Base-by-base conservation (phyloP, 75 land plant genomes). In the Pinus tabuliformis region DNA sequence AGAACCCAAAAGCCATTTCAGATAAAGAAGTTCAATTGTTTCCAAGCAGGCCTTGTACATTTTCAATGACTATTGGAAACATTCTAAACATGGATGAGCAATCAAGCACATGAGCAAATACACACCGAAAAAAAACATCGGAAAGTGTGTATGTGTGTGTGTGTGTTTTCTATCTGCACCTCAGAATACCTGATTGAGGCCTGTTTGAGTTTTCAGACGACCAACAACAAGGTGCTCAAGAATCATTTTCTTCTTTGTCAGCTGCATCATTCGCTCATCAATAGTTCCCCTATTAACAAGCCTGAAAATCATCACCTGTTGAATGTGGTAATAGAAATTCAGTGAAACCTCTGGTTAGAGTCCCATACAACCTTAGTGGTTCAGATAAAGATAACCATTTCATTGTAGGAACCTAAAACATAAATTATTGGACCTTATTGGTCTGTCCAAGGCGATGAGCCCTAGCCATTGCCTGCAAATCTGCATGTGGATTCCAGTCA, bases 401-500 rank as follows among this genome's bases (percentile, higher is more conserved):
- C 24, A 60, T 13, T 56, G 49, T 52, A 21, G 21, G 14, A 73
- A 24, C 14, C 58, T 45, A 61, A 24, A 24, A 16, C 74, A 64
- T 22, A 22, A 49, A 17, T 18, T 3, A 66, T 20, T 78, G 22
- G 49, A 94, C 97, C 95, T 90, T 94, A 56, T 89, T 92, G 12
- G 90, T 92, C 78, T 95, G 99, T 28, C 98, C 99, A 60, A 95
- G 89, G 33, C 98, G 86, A 82, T 97, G 99, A 77, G 99, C 99
- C 60, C 99, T 88, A 61, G 99, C 99, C 99, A 97, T 97, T 75
- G 99, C 99, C 81, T 97, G 99, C 36, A 97, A 77, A 88, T 97
- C 99, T 22, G 99, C 99, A 95, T 97, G 99, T n/a, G 99, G 99
- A 86, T 97, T 97, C 99, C 99, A 97, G 73, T 97, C 99, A 88